These are phyloP conservation scores for Lathyrus aphaca DNA, from an alignment of 306 rosid species.

Conservation along the genomic window DNA sequence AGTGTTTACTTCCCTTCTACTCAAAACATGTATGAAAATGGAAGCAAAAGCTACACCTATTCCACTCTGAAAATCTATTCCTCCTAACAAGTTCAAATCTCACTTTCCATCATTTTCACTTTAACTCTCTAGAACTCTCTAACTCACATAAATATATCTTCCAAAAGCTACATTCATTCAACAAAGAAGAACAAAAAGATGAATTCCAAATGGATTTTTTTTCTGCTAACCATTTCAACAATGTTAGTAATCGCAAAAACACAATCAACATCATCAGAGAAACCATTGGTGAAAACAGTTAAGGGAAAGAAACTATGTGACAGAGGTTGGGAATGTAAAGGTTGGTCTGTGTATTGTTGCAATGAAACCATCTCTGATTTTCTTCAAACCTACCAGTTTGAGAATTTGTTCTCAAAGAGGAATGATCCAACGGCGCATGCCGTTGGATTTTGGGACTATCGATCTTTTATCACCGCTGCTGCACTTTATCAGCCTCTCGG, in stretches of 20 bases:
- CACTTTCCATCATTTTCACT: constrained; percentile 72
- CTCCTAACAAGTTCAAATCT: constrained; percentile 59
- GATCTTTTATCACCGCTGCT: constrained; percentile 77
- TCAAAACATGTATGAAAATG: constrained; percentile 49
- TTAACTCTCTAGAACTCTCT: constrained; percentile 21
- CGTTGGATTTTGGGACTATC: constrained; percentile 88
- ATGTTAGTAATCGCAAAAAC: constrained; percentile 32
- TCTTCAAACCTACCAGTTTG: constrained; percentile 80
- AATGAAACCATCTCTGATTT: constrained; percentile 77
- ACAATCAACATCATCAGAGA: constrained; percentile 39
- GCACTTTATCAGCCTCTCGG: constrained; percentile 76
- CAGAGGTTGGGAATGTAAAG: constrained; percentile 91
- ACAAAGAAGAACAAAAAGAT: constrained; percentile 1
- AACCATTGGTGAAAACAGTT: constrained; percentile 65
- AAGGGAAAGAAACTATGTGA: constrained; percentile 78
- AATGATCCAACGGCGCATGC: constrained; percentile 87
- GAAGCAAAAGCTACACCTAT: constrained; percentile 61
- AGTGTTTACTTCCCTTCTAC: constrained; percentile 37
- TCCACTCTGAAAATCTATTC: constrained; percentile 51
- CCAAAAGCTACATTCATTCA: not conserved
- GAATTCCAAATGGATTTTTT: constrained; percentile 50
- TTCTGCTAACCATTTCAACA: constrained; percentile 42
- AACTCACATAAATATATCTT: constrained; percentile 4
- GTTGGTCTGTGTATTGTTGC: constrained; percentile 73
- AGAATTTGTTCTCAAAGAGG: constrained; percentile 77